Conservation (phyloP, 139 green algal species). For the Diplosphaera chodatii region DNA sequence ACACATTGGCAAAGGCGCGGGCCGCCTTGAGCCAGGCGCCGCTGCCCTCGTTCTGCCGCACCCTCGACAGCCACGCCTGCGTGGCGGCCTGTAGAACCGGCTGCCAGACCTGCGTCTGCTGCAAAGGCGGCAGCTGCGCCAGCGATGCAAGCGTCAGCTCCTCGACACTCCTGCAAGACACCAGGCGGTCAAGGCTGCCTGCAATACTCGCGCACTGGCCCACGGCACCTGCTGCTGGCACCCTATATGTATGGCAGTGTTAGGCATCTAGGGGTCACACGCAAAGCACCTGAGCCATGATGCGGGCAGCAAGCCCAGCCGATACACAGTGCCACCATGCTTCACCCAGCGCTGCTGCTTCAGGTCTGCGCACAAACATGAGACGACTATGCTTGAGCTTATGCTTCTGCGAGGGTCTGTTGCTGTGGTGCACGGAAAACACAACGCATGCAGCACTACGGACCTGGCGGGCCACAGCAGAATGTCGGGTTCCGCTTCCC, state of each 20-base stretch:
- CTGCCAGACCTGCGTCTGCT: background rate
- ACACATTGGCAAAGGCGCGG: background rate
- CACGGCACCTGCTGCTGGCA: no score
- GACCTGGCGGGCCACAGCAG: conserved; percentile 13
- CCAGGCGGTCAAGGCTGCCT: no score
- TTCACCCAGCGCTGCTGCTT: conserved; percentile 17
- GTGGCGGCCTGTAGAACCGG: background rate
- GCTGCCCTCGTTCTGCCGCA: background rate
- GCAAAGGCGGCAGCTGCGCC: background rate
- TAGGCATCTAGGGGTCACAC: no score
- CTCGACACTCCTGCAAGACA: conserved; percentile 12
- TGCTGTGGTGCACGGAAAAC: no score
- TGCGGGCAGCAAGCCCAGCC: conserved; percentile 9
- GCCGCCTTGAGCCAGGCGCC: background rate
- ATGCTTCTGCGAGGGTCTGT: no score
- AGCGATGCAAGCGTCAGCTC: conserved; percentile 4
- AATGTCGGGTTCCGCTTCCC: conserved; percentile 14
- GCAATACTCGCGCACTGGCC: no score
- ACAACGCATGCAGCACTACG: no score
- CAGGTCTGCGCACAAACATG: no score
- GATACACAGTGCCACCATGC: conserved; percentile 7
- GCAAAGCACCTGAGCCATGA: conserved; percentile 13
- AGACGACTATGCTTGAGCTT: no score
- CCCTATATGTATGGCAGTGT: no score
- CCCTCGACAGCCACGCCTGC: background rate